phyloP scores from a whole-genome alignment of 371 early-diverging fungal genomes.

The Zancudomyces culisetae region DNA sequence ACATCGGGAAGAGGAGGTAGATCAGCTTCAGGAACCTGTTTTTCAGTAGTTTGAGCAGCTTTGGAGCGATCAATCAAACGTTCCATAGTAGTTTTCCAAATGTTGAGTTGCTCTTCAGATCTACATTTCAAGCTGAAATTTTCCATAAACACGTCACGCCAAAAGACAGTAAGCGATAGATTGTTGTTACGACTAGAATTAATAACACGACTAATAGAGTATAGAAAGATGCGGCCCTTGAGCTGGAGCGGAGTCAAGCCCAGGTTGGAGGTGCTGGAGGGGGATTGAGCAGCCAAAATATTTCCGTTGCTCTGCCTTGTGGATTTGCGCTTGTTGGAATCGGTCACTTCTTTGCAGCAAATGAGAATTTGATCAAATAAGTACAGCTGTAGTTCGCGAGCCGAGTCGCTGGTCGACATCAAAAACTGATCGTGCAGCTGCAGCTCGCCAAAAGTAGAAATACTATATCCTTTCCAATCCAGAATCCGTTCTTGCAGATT shows the following conservation, averaged over 20 bases:
- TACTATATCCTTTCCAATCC: slow-evolving; percentile 58
- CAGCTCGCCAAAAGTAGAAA: slow-evolving; percentile 58
- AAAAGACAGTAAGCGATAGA: slow-evolving; percentile 39
- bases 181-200: slow-evolving; percentile 41
- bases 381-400: slow-evolving; percentile 59
- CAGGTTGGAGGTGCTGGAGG: not conserved
- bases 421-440: slow-evolving; percentile 61
- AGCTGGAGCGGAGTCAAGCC: slow-evolving; percentile 34
- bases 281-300: not conserved
- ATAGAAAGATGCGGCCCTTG: slow-evolving; percentile 54
- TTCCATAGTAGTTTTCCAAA: slow-evolving; percentile 63
- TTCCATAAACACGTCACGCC: slow-evolving; percentile 53
- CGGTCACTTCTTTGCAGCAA: slow-evolving; percentile 57
- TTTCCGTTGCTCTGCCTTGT: slow-evolving; percentile 29
- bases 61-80: slow-evolving; percentile 26
- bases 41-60: not conserved
- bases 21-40: not conserved
- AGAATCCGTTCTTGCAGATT: slow-evolving; percentile 64
- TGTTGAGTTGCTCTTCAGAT: slow-evolving; percentile 71
- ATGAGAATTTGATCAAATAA: slow-evolving; percentile 75
- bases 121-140: slow-evolving; percentile 64
- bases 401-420: slow-evolving; percentile 51
- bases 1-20: not conserved
- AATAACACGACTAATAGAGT: slow-evolving; percentile 61
- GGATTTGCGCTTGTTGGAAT: slow-evolving; percentile 24